Conservation (phyloP, 495 filamentous ascomycete species). For the Talaromyces borbonicus region DNA sequence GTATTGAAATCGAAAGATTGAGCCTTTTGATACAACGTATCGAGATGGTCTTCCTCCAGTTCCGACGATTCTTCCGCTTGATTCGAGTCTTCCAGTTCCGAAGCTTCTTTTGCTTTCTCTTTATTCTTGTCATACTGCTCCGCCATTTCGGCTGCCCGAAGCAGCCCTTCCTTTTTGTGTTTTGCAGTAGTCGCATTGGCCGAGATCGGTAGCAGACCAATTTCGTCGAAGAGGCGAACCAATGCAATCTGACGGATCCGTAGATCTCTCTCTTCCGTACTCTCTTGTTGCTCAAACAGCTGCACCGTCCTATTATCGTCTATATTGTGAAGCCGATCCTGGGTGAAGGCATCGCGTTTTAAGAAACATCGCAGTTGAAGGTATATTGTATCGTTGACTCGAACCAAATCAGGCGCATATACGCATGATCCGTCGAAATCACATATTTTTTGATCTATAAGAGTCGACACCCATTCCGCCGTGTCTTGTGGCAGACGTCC, state of each 20-base stretch:
- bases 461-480: conserved; percentile 86
- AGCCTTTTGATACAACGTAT: conserved; percentile 88
- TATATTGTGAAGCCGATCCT: conserved; percentile 39
- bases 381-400: conserved; percentile 88
- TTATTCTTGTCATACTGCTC: conserved; percentile 68
- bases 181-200: conserved; percentile 66
- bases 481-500: conserved; percentile 83
- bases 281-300: conserved; percentile 76
- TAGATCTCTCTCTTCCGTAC: conserved; percentile 71
- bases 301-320: conserved; percentile 64
- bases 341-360: conserved; percentile 61
- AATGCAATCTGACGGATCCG: conserved; percentile 80
- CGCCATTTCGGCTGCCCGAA: conserved; percentile 76
- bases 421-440: conserved; percentile 81
- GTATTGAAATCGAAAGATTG: conserved; percentile 95
- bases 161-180: conserved; percentile 68
- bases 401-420: conserved; percentile 73
- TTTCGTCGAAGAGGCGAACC: conserved; percentile 81
- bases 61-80: conserved; percentile 80
- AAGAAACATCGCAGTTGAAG: conserved; percentile 76
- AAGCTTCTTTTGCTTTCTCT: conserved; percentile 29
- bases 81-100: conserved; percentile 37
- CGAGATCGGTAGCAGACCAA: conserved; percentile 66
- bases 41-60: conserved; percentile 90
- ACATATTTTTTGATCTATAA: conserved; percentile 89